These are phyloP conservation scores for Hibiscus tridactylites DNA, from an alignment of 345 rosid species.

Conservation along the genomic window DNA sequence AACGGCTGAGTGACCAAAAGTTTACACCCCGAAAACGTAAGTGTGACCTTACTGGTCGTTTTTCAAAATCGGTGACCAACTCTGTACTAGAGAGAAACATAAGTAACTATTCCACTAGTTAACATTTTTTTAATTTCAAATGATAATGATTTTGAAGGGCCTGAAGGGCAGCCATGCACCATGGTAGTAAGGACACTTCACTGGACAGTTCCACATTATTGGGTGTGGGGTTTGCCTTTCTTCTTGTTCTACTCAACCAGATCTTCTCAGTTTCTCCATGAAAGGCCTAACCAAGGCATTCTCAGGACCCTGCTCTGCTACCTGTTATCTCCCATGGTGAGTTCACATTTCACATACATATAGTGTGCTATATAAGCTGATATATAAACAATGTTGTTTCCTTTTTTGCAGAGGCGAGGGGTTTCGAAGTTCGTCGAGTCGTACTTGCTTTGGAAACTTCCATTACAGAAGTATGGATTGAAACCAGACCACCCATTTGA, in stretches of 20 bases:
- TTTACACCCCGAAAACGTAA: no score
- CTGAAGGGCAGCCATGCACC: constrained; percentile 28
- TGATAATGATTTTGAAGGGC: constrained; percentile 1
- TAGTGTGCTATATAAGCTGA: neutral
- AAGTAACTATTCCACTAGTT: no score
- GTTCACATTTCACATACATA: neutral
- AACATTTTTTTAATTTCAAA: neutral
- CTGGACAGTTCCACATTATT: constrained; percentile 82
- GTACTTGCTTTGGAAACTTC: constrained; percentile 65
- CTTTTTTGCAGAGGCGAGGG: constrained; percentile 43
- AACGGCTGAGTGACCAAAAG: no score
- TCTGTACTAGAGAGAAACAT: no score
- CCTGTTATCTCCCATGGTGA: constrained; percentile 58
- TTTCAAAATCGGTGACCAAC: no score
- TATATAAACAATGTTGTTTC: neutral
- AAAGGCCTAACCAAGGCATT: constrained; percentile 58
- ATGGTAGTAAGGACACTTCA: constrained; percentile 70
- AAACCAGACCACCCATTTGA: constrained; percentile 80
- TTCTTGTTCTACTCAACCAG: constrained; percentile 80
- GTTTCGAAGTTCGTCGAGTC: constrained; percentile 80
- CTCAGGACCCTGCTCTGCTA: constrained; percentile 43
- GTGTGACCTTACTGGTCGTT: no score
- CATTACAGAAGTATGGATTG: constrained; percentile 61
- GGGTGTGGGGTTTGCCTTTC: constrained; percentile 89
- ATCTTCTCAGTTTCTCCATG: constrained; percentile 72